Evolutionary conservation across 2,329 filamentous ascomycete species (phyloP).

Genomic region (Blastomyces gilchristii): DNA sequence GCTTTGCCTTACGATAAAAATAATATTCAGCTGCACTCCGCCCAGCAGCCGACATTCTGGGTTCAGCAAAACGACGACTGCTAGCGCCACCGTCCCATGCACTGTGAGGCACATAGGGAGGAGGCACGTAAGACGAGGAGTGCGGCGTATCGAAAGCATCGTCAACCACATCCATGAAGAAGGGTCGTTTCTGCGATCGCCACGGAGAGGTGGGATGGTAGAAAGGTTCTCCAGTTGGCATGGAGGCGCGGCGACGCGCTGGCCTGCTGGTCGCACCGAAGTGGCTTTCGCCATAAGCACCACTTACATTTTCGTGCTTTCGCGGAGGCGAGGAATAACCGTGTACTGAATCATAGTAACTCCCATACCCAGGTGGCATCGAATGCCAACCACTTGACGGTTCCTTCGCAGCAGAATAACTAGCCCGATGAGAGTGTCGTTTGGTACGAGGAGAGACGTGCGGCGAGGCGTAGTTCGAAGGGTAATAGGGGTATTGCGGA

Average conservation of each 20-base stretch:
- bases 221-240: conserved; percentile 22
- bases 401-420: conserved; percentile 40
- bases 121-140: conserved; percentile 7
- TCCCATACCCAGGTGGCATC: conserved; percentile 33
- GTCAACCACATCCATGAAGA: conserved; percentile 48
- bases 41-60: conserved; percentile 7
- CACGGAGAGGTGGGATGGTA: conserved; percentile 16
- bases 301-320: conserved; percentile 58
- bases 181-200: conserved; percentile 41
- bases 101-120: background rate
- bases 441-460: conserved; percentile 39
- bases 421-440: conserved; percentile 48
- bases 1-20: conserved; percentile 34
- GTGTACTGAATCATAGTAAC: conserved; percentile 37
- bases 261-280: background rate
- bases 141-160: conserved; percentile 42
- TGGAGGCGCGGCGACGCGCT: conserved; percentile 39
- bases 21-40: conserved; percentile 3
- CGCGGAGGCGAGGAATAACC: conserved; percentile 44
- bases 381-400: conserved; percentile 32
- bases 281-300: conserved; percentile 36
- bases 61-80: conserved; percentile 8
- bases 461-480: conserved; percentile 42
- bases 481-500: conserved; percentile 43
- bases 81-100: background rate